Base-by-base conservation (phyloP, 2,329 filamentous ascomycete genomes). In the Mariannaea elegans region DNA sequence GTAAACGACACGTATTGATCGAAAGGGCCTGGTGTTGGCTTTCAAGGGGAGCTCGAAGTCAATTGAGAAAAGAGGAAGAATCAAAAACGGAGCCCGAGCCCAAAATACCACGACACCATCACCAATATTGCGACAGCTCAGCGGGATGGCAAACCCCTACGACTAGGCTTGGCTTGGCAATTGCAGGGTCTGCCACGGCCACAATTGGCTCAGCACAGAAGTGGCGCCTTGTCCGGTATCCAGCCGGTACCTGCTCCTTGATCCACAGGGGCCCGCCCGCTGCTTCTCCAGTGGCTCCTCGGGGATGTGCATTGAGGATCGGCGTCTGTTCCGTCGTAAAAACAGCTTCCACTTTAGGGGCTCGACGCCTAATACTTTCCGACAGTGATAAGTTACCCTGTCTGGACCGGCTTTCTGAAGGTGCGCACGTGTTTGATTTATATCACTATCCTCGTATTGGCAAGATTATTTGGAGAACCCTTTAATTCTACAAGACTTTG, bases 111-210 rank as follows among this genome's bases (percentile, higher is more conserved):
- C 58, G 56, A 56, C 66, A 61, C 57, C 63, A 66, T 62, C 65
- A 58, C 61, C 64, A 64, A 63, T 53, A 67, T 70, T 66, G 65
- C 63, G 61, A 69, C 67, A 55, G 50, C 50, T 48, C 51, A 55
- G 56, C 46, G 54, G 50, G 50, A 54, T 36, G 36, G 45, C 31
- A 54, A 47, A 53, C 41, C 44, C 42, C 48, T 59, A 16, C 56
- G 47, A 47, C 56, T 59, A 53, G 53, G 49, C 56, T 59, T 47
- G 56, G 41, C 56, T 59, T 54, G 50, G 56, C 56, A 59, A 55
- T 55, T 39, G 45, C 50, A 59, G 50, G 56, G 56, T 55, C 56
- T 23, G 38, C 31, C 50, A 44, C 45, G 44, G 39, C 56, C 50
- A 50, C 51, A 55, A 54, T 44, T 54, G 56, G 56, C 50, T 50